Conservation (phyloP, 352 stramenopile genomes). For the Phytophthora sp. region DNA sequence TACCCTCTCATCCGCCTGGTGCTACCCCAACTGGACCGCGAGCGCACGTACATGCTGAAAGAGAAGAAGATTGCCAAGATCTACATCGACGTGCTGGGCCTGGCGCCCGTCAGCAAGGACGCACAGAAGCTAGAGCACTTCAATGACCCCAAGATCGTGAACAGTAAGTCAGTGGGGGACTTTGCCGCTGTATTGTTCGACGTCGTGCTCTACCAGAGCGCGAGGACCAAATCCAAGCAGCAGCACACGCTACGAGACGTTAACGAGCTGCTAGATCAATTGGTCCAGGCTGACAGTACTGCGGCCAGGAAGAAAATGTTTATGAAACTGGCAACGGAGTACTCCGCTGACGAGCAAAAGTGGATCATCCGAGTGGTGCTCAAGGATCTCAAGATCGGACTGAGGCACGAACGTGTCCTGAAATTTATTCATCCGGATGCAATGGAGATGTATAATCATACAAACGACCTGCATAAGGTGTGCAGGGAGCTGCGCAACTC, state of each 20-base stretch:
- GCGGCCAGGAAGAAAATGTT: conserved; percentile 59
- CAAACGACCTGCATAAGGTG: conserved; percentile 82
- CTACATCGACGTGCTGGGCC: conserved; percentile 77
- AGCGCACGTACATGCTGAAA: conserved; percentile 88
- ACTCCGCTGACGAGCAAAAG: conserved; percentile 78
- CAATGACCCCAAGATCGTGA: conserved; percentile 82
- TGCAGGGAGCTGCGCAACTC: conserved; percentile 81
- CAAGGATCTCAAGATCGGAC: conserved; percentile 88
- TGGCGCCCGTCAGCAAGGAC: conserved; percentile 66
- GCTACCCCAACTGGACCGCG: conserved; percentile 81
- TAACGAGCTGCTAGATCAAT: conserved; percentile 63
- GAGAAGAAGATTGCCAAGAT: conserved; percentile 88
- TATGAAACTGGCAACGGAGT: conserved; percentile 80
- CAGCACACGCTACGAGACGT: conserved; percentile 67
- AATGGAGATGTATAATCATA: conserved; percentile 89
- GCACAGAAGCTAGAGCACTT: conserved; percentile 84
- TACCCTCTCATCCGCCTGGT: conserved; percentile 80
- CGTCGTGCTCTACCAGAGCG: conserved; percentile 71
- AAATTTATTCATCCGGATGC: conserved; percentile 84
- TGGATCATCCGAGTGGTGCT: conserved; percentile 84
- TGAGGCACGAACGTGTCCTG: conserved; percentile 82
- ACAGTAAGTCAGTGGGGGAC: conserved; percentile 82
- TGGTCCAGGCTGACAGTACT: conserved; percentile 59
- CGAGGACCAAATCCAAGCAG: conserved; percentile 41
- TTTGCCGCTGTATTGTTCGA: conserved; percentile 82